Conservation (phyloP, 768 basidiomycete genomes). For the Fomitopsis pulvina region DNA sequence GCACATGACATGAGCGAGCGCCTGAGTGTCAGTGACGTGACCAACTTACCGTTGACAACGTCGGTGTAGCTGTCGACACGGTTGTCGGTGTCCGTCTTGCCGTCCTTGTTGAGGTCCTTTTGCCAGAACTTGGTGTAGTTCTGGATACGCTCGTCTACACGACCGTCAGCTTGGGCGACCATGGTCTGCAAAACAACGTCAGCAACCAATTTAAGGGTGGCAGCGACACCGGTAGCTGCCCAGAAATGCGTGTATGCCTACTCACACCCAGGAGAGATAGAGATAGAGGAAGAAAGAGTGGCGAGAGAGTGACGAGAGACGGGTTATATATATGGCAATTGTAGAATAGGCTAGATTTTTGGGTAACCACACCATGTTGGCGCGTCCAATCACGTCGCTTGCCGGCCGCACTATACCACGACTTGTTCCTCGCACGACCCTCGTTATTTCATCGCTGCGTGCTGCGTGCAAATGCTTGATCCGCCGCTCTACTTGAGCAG, state of each 20-base stretch:
- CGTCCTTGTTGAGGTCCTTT: conserved; percentile 69
- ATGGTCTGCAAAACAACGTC: conserved; percentile 1
- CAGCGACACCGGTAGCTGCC: not conserved
- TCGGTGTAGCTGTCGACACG: conserved; percentile 82
- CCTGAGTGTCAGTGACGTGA: not conserved
- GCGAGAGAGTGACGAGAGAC: not conserved
- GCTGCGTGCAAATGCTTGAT: too few relatives aligned
- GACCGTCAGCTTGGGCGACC: conserved; percentile 22
- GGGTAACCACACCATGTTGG: not conserved
- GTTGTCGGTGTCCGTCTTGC: conserved; percentile 55
- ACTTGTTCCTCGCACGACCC: not conserved
- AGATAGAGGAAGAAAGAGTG: not conserved
- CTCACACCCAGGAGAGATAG: not conserved
- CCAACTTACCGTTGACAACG: conserved; percentile 77
- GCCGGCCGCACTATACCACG: not conserved
- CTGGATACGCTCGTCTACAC: conserved; percentile 56
- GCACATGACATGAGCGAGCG: not conserved
- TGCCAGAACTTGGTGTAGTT: conserved; percentile 93
- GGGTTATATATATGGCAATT: not conserved
- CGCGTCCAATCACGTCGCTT: not conserved
- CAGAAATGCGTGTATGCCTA: not conserved
- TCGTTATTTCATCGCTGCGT: too few relatives aligned
- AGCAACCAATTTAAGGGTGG: not conserved
- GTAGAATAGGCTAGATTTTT: not conserved
- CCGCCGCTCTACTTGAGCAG: too few relatives aligned